Evolutionary conservation across 1,284 basidiomycete species (phyloP).

Genomic region (Sphagnurus paluster): DNA sequence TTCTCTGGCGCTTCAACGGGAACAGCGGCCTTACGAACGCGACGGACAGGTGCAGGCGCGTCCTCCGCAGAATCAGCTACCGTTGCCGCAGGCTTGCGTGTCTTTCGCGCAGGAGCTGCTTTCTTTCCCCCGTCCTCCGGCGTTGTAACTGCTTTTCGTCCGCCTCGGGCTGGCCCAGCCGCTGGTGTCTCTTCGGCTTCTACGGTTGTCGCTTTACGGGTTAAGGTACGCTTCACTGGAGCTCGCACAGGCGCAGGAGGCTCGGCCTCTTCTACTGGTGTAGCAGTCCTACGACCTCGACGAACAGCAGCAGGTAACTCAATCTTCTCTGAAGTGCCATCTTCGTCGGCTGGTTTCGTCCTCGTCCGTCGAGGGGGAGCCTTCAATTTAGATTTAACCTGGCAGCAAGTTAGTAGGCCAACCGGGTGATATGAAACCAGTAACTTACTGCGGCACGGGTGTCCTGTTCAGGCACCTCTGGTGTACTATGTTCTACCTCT

Average conservation of each 20-base stretch:
- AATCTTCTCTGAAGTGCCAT: too few relatives aligned
- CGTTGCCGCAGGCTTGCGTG: slow-evolving; percentile 6
- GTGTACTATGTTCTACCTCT: too few relatives aligned
- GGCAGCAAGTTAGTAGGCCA: background rate
- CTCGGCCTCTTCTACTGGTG: slow-evolving; percentile 1
- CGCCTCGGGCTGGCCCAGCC: slow-evolving; percentile 18
- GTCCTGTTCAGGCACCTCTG: too few relatives aligned
- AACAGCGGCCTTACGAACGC: slow-evolving; percentile 10
- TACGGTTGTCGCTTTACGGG: slow-evolving; percentile 12
- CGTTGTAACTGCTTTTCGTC: slow-evolving; percentile 24
- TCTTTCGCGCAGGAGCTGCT: slow-evolving; percentile 1
- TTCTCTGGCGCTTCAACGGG: background rate
- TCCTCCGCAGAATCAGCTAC: slow-evolving; percentile 8
- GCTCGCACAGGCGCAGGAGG: slow-evolving; percentile 1
- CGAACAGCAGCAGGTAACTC: slow-evolving; percentile 6
- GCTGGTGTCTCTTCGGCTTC: slow-evolving; percentile 15
- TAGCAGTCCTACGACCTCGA: slow-evolving; percentile 8
- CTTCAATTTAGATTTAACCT: slow-evolving; percentile 3
- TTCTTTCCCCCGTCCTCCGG: slow-evolving; percentile 18
- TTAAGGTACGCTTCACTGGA: slow-evolving; percentile 9
- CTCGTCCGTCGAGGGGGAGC: slow-evolving; percentile 5
- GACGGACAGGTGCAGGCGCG: slow-evolving; percentile 11
- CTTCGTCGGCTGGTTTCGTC: background rate
- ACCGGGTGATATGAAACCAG: background rate
- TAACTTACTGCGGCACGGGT: background rate